A percentile compares a stretch with the other conserved stretches of the same genome.
Evolutionary conservation across 257 asterid genomes (phyloP).

Genomic region (Scutellaria baicalensis): DNA sequence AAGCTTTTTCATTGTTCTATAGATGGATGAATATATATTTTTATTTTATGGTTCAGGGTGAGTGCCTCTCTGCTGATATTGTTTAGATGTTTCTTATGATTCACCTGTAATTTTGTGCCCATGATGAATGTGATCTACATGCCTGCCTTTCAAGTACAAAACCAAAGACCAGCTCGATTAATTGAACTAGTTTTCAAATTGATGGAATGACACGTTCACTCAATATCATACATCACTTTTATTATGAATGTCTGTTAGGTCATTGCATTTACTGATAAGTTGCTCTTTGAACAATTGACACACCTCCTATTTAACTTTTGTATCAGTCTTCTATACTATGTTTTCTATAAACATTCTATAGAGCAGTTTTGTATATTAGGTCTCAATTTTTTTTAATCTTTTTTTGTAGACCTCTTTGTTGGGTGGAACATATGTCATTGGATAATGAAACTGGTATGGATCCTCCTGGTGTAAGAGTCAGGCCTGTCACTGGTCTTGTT

Average conservation of each 20-base stretch:
- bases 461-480: slow-evolving; percentile 76
- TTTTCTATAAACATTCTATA: neutral
- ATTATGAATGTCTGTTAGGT: neutral
- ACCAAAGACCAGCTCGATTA: neutral
- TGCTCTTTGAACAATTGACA: neutral
- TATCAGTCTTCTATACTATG: neutral
- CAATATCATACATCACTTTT: neutral
- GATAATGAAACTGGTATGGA: slow-evolving; percentile 94
- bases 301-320: neutral
- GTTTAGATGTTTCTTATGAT: neutral
- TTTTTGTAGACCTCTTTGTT: slow-evolving; percentile 72
- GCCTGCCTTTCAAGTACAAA: neutral
- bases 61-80: neutral
- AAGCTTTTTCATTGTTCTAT: neutral
- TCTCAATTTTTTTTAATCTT: neutral
- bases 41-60: neutral
- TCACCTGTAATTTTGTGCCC: neutral
- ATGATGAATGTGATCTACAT: neutral
- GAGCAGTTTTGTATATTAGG: neutral
- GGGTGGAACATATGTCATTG: slow-evolving; percentile 94
- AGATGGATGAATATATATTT: neutral
- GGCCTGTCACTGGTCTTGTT: slow-evolving; percentile 91
- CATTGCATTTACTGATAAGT: neutral
- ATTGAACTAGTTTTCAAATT: neutral
- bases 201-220: neutral